Evolutionary conservation across 2,329 filamentous ascomycete genomes (phyloP).

Genomic region (Fusarium sp.): DNA sequence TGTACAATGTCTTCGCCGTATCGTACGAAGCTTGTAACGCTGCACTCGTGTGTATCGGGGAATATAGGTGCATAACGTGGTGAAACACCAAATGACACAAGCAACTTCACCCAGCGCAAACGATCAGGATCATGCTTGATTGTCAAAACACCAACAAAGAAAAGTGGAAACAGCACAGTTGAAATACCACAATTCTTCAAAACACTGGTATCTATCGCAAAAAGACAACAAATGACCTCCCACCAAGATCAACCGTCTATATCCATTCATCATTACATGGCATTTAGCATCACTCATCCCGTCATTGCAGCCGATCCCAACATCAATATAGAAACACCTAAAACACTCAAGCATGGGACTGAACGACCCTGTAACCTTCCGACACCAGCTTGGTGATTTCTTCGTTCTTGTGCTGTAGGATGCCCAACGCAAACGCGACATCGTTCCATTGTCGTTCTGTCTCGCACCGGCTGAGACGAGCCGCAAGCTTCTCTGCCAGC

Average conservation of each 20-base stretch:
- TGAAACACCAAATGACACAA: not conserved
- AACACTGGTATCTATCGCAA: conserved; percentile 37
- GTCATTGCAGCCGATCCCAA: conserved; percentile 38
- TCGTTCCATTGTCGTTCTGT: conserved; percentile 98
- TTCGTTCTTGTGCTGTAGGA: conserved; percentile 93
- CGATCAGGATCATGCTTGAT: too few species aligned
- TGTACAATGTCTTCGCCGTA: too few species aligned
- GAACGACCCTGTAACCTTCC: conserved; percentile 80
- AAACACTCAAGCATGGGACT: conserved; percentile 63
- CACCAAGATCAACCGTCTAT: conserved; percentile 33
- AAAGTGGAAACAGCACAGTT: conserved; percentile 25
- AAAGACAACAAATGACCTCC: conserved; percentile 15
- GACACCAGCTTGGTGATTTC: conserved; percentile 82
- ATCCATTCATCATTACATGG: conserved; percentile 38
- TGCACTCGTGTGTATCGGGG: not conserved
- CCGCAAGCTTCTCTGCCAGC: conserved; percentile 90
- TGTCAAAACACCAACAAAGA: not conserved
- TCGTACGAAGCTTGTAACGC: too few species aligned
- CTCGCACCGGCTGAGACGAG: conserved; percentile 85
- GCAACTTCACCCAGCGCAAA: rapidly evolving
- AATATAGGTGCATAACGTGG: not conserved
- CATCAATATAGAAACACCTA: not conserved
- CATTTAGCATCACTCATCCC: conserved; percentile 39
- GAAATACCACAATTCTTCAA: conserved; percentile 31
- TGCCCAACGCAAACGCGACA: conserved; percentile 88